phyloP scores from a whole-genome alignment of 2,329 filamentous ascomycete species.

The Periconia macrospinosa region DNA sequence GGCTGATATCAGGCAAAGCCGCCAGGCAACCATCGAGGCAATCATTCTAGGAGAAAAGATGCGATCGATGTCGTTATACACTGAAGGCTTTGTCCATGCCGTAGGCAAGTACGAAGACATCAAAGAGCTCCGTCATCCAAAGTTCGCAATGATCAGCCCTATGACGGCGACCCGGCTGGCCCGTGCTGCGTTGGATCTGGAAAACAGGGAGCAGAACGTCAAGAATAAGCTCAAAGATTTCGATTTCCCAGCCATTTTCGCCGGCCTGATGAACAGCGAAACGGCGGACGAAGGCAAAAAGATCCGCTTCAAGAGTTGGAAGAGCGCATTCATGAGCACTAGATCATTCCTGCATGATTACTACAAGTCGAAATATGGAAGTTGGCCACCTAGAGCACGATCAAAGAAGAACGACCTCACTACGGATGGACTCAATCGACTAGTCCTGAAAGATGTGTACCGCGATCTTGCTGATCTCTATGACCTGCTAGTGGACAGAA shows the following conservation, averaged over 20 bases:
- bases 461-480: constrained; percentile 84
- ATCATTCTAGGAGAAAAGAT: constrained; percentile 88
- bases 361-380: constrained; percentile 69
- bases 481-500: constrained; percentile 82
- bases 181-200: constrained; percentile 77
- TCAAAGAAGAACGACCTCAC: constrained; percentile 91
- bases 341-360: constrained; percentile 72
- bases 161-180: constrained; percentile 79
- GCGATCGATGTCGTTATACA: constrained; percentile 79
- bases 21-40: constrained; percentile 86
- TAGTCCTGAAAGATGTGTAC: constrained; percentile 81
- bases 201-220: constrained; percentile 70
- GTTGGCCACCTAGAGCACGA: constrained; percentile 87
- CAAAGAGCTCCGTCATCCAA: constrained; percentile 67
- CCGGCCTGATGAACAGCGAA: constrained; percentile 83
- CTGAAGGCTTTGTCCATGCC: constrained; percentile 88
- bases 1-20: constrained; percentile 77
- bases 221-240: constrained; percentile 80
- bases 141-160: constrained; percentile 70
- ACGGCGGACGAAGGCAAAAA: constrained; percentile 74
- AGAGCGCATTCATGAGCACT: constrained; percentile 71
- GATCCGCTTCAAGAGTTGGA: constrained; percentile 85
- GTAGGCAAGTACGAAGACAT: constrained; percentile 81
- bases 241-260: constrained; percentile 87
- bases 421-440: constrained; percentile 81